A percentile compares a stretch with the other conserved stretches of the same genome.
Conservation (phyloP, 1,284 basidiomycete species). For the Moesziomyces parantarcticus region DNA sequence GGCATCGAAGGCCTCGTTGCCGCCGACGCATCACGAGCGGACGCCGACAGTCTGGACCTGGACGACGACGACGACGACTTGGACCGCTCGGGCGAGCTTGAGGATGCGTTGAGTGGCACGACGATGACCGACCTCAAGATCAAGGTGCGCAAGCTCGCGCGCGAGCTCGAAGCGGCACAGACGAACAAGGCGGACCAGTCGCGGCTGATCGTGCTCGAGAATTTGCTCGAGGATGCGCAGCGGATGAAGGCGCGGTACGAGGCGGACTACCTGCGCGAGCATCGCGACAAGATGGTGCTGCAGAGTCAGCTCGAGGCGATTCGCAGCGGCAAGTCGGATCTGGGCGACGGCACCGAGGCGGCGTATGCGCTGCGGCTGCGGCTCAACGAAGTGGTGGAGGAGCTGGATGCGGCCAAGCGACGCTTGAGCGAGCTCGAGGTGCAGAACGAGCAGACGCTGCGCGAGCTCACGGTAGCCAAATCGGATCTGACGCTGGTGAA, state of each 20-base stretch:
- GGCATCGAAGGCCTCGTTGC: slow-evolving; percentile 52
- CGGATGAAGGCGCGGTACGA: slow-evolving; percentile 90
- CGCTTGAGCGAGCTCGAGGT: slow-evolving; percentile 79
- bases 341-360: slow-evolving; percentile 85
- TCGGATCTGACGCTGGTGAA: slow-evolving; percentile 75
- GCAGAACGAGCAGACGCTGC: slow-evolving; percentile 75
- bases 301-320: slow-evolving; percentile 88
- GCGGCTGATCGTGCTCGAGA: slow-evolving; percentile 83
- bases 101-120: slow-evolving; percentile 82
- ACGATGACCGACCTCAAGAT: slow-evolving; percentile 88
- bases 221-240: slow-evolving; percentile 88
- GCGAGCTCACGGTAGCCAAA: slow-evolving; percentile 83
- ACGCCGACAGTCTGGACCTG: slow-evolving; percentile 24
- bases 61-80: slow-evolving; percentile 28
- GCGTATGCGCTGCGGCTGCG: slow-evolving; percentile 86
- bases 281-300: slow-evolving; percentile 82
- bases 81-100: slow-evolving; percentile 83
- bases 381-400: slow-evolving; percentile 85
- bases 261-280: slow-evolving; percentile 84
- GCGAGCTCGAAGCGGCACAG: slow-evolving; percentile 80
- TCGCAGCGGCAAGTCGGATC: slow-evolving; percentile 78
- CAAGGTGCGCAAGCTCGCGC: slow-evolving; percentile 81
- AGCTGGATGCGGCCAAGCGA: slow-evolving; percentile 79
- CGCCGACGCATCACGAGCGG: slow-evolving; percentile 38
- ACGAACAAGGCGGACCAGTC: slow-evolving; percentile 81